Percentiles rank a stretch among this genome's conserved stretches.
phyloP scores from a whole-genome alignment of 306 rosid species.

The Sicyos edulis region DNA sequence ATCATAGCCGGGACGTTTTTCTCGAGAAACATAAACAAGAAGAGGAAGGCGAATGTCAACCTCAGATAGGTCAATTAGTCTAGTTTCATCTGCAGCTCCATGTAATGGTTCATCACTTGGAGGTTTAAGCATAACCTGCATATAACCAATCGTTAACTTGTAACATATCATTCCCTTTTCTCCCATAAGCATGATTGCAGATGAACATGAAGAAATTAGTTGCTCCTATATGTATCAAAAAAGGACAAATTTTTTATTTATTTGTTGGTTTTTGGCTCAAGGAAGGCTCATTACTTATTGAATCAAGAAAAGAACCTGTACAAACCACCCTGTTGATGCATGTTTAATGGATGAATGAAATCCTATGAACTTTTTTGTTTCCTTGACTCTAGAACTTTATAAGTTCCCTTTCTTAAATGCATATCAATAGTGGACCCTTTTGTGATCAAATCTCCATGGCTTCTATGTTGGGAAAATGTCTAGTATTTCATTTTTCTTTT shows the following conservation, averaged over 20 bases:
- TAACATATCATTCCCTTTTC: neutral
- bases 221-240: too few relatives aligned
- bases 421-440: neutral
- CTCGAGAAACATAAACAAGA: too few relatives aligned
- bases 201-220: neutral
- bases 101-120: conserved; percentile 85
- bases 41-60: conserved; percentile 87
- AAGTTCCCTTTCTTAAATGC: neutral
- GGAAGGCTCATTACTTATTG: neutral
- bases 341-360: neutral
- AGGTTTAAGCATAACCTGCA: conserved; percentile 97
- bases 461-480: neutral
- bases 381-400: neutral
- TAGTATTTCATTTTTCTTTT: neutral
- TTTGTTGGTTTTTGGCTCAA: neutral
- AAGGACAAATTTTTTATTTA: neutral
- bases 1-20: conserved; percentile 95
- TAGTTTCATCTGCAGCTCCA: conserved; percentile 59
- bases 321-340: neutral
- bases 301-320: neutral
- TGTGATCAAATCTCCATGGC: neutral
- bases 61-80: conserved; percentile 57
- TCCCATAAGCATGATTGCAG: neutral
- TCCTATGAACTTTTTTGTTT: neutral
- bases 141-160: conserved; percentile 23